Percentiles rank a stretch among this genome's conserved stretches.
These are phyloP conservation scores for Ampelocalamus luodianensis DNA, from an alignment of 176 grass and related monocot species.

Conservation along the genomic window DNA sequence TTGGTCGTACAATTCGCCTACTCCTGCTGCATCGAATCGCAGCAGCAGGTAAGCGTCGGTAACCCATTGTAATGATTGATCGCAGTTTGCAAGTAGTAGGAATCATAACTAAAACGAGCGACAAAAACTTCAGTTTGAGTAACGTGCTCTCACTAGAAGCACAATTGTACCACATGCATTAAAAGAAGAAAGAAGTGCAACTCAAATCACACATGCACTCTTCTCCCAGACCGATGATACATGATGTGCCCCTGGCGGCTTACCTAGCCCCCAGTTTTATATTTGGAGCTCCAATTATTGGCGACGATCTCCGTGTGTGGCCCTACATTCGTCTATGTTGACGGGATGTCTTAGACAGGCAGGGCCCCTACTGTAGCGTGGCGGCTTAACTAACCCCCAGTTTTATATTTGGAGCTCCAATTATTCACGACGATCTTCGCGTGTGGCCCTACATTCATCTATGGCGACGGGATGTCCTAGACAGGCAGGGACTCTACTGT, in stretches of 20 bases:
- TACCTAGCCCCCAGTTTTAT: neutral
- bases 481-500: constrained; percentile 9
- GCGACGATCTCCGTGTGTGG: neutral
- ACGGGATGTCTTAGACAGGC: neutral
- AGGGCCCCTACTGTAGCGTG: constrained; percentile 21
- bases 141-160: constrained; percentile 7
- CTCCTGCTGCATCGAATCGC: neutral
- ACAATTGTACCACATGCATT: neutral
- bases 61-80: constrained; percentile 2
- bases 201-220: neutral
- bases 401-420: constrained; percentile 19
- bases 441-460: neutral
- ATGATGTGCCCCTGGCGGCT: neutral
- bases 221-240: neutral
- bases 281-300: constrained; percentile 36
- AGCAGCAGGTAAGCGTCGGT: neutral
- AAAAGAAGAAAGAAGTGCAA: neutral
- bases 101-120: constrained; percentile 30
- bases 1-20: neutral
- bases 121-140: constrained; percentile 13
- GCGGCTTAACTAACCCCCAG: neutral
- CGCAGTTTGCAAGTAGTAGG: neutral
- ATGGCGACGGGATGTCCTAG: neutral
- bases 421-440: constrained; percentile 29
- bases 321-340: neutral